phyloP scores from a whole-genome alignment of 1,139 yeast species.

The Hanseniaspora sp. region DNA sequence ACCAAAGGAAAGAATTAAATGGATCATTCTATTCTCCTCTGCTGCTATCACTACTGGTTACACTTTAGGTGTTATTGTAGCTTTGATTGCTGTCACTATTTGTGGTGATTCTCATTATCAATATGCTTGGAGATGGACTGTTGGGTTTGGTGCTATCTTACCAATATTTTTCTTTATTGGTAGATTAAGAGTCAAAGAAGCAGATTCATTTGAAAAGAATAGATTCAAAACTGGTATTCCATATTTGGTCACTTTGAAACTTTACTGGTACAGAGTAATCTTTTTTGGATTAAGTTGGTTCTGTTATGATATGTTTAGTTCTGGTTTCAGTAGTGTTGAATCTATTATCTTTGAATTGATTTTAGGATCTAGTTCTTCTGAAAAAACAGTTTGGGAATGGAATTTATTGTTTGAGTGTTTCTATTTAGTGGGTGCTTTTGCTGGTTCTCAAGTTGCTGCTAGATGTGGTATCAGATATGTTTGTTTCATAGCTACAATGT shows the following conservation, averaged over 20 bases:
- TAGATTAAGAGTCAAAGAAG: constrained; percentile 64
- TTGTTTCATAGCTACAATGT: constrained; percentile 50
- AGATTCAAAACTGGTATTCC: constrained; percentile 61
- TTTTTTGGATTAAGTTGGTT: constrained; percentile 77
- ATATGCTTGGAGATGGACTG: constrained; percentile 80
- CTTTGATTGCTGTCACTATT: constrained; percentile 76
- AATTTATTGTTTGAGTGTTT: constrained; percentile 77
- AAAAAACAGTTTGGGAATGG: constrained; percentile 83
- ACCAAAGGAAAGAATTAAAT: constrained; percentile 74
- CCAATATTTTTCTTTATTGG: constrained; percentile 66
- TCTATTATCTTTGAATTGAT: constrained; percentile 53
- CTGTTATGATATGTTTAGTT: constrained; percentile 75
- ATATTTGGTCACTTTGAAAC: constrained; percentile 55
- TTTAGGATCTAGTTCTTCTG: constrained; percentile 40
- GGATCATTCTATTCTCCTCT: constrained; percentile 81
- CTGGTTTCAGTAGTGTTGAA: constrained; percentile 79
- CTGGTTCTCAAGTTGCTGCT: constrained; percentile 77
- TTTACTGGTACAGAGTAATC: constrained; percentile 69
- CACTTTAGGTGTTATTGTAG: constrained; percentile 73
- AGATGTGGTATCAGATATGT: constrained; percentile 80
- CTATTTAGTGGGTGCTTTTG: constrained; percentile 78
- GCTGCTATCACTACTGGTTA: constrained; percentile 80
- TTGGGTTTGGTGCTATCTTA: constrained; percentile 85
- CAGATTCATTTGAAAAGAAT: constrained; percentile 55
- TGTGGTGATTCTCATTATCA: constrained; percentile 57